Percentiles rank a stretch among this genome's conserved stretches.
Conservation (phyloP, 352 stramenopile species). For the Globisporangium lucens region DNA sequence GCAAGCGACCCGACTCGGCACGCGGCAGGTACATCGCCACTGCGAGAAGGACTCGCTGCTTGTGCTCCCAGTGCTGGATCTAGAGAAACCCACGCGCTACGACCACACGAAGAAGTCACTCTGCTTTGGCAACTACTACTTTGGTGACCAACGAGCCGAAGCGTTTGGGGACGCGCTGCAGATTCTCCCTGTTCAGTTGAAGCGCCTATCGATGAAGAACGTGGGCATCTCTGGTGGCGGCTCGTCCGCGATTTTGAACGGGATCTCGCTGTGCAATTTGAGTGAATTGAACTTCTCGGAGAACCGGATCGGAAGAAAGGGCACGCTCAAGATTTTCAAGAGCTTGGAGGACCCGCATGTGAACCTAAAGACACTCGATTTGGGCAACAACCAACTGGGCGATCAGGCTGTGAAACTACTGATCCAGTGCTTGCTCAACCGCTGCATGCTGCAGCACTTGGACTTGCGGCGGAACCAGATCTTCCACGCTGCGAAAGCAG, state of each 20-base stretch:
- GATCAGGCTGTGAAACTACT: slow-evolving; percentile 54
- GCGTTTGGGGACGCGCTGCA: slow-evolving; percentile 58
- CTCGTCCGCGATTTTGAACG: slow-evolving; percentile 55
- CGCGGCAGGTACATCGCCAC: slow-evolving; percentile 57
- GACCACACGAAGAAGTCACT: slow-evolving; percentile 37
- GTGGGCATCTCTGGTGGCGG: slow-evolving; percentile 55
- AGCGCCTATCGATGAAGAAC: slow-evolving; percentile 69
- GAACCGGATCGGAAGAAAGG: slow-evolving; percentile 57
- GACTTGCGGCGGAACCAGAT: slow-evolving; percentile 66
- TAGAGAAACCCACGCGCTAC: slow-evolving; percentile 46
- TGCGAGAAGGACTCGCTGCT: slow-evolving; percentile 58
- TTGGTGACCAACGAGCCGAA: slow-evolving; percentile 62
- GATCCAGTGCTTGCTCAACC: slow-evolving; percentile 63
- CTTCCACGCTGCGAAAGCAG: slow-evolving; percentile 48
- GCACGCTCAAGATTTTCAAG: slow-evolving; percentile 49
- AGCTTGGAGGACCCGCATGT: slow-evolving; percentile 52
- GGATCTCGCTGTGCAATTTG: slow-evolving; percentile 45
- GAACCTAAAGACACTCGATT: slow-evolving; percentile 56
- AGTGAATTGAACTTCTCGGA: slow-evolving; percentile 68
- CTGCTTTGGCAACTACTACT: slow-evolving; percentile 73
- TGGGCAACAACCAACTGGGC: slow-evolving; percentile 72
- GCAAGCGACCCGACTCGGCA: slow-evolving; percentile 43
- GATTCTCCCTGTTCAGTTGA: slow-evolving; percentile 50
- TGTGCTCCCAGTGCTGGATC: slow-evolving; percentile 62
- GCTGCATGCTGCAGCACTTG: slow-evolving; percentile 62